Percentiles rank a stretch among this genome's conserved stretches.
Conservation (phyloP, 139 green algal genomes). For the Coelastrella sp. region DNA sequence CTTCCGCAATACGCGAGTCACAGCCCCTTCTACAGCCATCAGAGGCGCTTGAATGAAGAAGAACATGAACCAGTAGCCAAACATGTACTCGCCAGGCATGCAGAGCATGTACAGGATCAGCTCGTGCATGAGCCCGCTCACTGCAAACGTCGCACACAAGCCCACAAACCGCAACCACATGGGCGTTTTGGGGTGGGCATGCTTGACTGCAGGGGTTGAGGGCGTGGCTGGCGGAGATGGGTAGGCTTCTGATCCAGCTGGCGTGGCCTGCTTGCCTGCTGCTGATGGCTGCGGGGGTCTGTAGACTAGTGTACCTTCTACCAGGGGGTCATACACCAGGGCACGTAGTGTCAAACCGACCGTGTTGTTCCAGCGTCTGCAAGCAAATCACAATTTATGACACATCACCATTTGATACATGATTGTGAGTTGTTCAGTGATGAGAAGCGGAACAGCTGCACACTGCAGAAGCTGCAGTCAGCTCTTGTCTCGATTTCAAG, state of each 20-base stretch:
- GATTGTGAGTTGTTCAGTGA: too few relatives aligned
- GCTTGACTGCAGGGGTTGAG: background rate
- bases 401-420: too few relatives aligned
- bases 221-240: background rate
- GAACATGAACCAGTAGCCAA: constrained; percentile 28
- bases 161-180: constrained; percentile 1
- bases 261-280: background rate
- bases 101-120: constrained; percentile 46
- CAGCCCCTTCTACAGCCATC: constrained; percentile 18
- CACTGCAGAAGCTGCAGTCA: too few relatives aligned
- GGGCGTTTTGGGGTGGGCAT: background rate
- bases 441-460: too few relatives aligned
- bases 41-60: constrained; percentile 42
- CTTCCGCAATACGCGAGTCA: background rate
- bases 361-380: constrained; percentile 63
- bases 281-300: background rate
- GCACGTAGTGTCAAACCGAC: constrained; percentile 48
- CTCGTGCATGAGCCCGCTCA: constrained; percentile 56
- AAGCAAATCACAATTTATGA: too few relatives aligned
- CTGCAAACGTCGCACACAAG: constrained; percentile 37
- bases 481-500: too few relatives aligned
- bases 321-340: constrained; percentile 59
- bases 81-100: background rate
- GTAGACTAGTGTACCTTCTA: constrained; percentile 44
- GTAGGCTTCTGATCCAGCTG: background rate